Percentiles rank a stretch among this genome's conserved stretches.
Conservation (phyloP, 345 rosid species). For the Sisymbrium irio region DNA sequence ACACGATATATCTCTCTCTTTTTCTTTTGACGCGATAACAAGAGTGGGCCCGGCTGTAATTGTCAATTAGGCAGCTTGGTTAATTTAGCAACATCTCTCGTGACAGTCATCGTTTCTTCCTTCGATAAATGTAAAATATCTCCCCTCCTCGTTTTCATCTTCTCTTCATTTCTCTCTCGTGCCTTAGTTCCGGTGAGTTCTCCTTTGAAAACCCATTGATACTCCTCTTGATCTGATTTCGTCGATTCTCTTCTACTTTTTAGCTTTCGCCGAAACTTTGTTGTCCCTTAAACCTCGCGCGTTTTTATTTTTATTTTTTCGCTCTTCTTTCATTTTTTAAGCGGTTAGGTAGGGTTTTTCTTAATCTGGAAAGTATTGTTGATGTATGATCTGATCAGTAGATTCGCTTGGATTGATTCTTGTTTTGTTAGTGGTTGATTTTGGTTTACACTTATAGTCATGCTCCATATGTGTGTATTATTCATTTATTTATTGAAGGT, state of each 20-base stretch:
- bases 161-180: slow-evolving; percentile 8
- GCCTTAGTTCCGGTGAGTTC: slow-evolving; percentile 29
- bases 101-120: slow-evolving; percentile 24
- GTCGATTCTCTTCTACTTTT: not conserved
- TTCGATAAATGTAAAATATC: slow-evolving; percentile 29
- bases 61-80: slow-evolving; percentile 17
- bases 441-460: not conserved
- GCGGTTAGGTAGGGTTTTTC: slow-evolving; percentile 20
- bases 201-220: not conserved
- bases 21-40: not conserved
- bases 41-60: slow-evolving; percentile 31
- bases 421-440: not conserved
- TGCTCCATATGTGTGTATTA: not conserved
- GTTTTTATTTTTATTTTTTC: not conserved
- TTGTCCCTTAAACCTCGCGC: not conserved
- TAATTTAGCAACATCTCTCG: slow-evolving; percentile 14
- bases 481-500: not conserved
- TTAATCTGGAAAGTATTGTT: not conserved
- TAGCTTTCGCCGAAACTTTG: not conserved
- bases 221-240: not conserved
- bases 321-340: not conserved
- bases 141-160: slow-evolving; percentile 12
- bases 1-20: slow-evolving; percentile 27
- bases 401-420: not conserved
- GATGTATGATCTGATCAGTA: not conserved